These are phyloP conservation scores for Micractinium conductrix DNA, from an alignment of 139 green algal species.

Conservation along the genomic window DNA sequence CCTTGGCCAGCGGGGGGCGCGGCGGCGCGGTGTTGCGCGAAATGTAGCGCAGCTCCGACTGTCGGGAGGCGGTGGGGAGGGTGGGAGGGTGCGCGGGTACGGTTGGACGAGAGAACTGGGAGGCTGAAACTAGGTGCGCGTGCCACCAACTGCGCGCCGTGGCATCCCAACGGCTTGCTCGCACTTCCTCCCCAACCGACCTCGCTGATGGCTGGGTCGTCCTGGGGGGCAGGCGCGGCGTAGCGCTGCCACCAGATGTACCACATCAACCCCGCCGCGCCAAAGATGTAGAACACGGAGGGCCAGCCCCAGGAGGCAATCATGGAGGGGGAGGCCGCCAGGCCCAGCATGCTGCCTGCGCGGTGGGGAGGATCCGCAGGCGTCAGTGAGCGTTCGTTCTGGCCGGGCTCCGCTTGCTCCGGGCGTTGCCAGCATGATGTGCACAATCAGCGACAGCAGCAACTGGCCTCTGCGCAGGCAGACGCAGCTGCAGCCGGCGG, in stretches of 20 bases:
- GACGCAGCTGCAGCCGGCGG: no score
- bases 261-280: constrained; percentile 58
- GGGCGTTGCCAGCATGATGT: no score
- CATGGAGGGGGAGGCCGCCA: constrained; percentile 71
- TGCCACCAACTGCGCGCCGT: not conserved
- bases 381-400: no score
- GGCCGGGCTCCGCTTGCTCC: no score
- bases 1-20: constrained; percentile 36
- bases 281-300: constrained; percentile 96
- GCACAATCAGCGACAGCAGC: no score
- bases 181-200: not conserved
- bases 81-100: no score
- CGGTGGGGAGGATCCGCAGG: no score
- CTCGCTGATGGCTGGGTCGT: constrained; percentile 63
- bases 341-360: constrained; percentile 89
- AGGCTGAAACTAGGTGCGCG: no score
- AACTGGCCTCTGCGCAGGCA: no score
- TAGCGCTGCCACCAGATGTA: constrained; percentile 69
- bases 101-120: not conserved
- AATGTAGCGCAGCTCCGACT: constrained; percentile 45
- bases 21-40: constrained; percentile 33
- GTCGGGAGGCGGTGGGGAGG: not conserved
- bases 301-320: constrained; percentile 86
- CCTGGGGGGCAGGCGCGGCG: constrained; percentile 63
- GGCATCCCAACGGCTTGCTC: not conserved